Percentiles rank a stretch among this genome's conserved stretches.
Conservation (phyloP, 1,284 basidiomycete genomes). For the Heimioporus punctisporus region DNA sequence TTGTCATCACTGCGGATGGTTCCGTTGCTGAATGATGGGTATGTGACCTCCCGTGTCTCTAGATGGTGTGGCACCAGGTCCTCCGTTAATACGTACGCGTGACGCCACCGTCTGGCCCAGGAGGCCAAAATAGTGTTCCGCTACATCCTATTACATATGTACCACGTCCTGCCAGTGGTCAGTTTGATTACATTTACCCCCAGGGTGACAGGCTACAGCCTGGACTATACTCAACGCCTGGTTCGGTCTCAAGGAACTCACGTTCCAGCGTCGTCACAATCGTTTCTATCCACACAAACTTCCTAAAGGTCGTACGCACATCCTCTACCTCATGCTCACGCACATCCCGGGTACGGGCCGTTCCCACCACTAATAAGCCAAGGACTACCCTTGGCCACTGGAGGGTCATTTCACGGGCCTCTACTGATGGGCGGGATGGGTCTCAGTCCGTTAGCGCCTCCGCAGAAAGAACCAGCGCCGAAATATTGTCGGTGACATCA, state of each 20-base stretch:
- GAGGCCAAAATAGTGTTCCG: slow-evolving; percentile 28
- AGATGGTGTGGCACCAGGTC: slow-evolving; percentile 28
- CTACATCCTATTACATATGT: slow-evolving; percentile 33
- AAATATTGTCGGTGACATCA: too few species aligned
- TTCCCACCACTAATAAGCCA: too few species aligned
- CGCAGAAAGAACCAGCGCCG: too few species aligned
- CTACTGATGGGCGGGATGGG: too few species aligned
- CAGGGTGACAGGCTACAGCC: slow-evolving; percentile 32
- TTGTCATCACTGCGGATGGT: slow-evolving; percentile 36
- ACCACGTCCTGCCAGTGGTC: too few species aligned
- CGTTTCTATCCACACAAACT: slow-evolving; percentile 35
- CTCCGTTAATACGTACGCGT: slow-evolving; percentile 36
- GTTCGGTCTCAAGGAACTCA: slow-evolving; percentile 8
- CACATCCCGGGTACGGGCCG: too few species aligned
- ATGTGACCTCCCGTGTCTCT: slow-evolving; percentile 42
- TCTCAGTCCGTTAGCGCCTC: too few species aligned
- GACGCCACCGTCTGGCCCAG: slow-evolving; percentile 43
- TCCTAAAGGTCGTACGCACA: slow-evolving; percentile 24
- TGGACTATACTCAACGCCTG: slow-evolving; percentile 35
- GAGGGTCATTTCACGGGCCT: too few species aligned
- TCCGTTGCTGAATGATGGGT: slow-evolving; percentile 29
- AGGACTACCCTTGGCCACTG: too few species aligned
- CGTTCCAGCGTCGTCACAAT: slow-evolving; percentile 17
- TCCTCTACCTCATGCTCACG: slow-evolving; percentile 15
- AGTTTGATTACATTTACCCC: too few species aligned